Evolutionary conservation across 2,329 filamentous ascomycete species (phyloP).

Genomic region (Nothophoma quercina): DNA sequence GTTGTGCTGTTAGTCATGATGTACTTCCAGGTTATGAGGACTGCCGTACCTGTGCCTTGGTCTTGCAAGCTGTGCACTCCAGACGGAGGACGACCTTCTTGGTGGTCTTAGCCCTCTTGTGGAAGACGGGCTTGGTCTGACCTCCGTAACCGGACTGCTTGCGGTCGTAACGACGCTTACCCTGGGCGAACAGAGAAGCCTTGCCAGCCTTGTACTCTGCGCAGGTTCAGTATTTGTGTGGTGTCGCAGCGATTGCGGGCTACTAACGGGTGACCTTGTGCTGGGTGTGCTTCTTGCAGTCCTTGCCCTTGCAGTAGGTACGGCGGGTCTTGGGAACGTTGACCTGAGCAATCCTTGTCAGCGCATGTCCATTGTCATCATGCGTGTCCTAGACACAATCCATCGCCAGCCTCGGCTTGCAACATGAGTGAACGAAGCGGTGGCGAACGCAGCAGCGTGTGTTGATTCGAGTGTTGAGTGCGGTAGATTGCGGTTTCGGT

Average conservation of each 20-base stretch:
- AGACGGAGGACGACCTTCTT: conserved; percentile 99
- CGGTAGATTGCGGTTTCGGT: not conserved
- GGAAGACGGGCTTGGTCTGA: conserved; percentile 99
- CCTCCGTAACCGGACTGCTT: conserved; percentile 99
- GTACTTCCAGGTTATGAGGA: too few relatives aligned
- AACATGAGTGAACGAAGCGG: conserved; percentile 24
- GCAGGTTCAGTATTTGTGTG: conserved; percentile 34
- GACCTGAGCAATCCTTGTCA: conserved; percentile 65
- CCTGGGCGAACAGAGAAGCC: conserved; percentile 95
- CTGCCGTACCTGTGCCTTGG: conserved; percentile 46
- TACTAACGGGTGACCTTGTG: conserved; percentile 49
- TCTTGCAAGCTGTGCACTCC: conserved; percentile 95
- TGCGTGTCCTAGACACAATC: conserved; percentile 14
- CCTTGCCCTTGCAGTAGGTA: conserved; percentile 97
- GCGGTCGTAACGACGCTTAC: conserved; percentile 91
- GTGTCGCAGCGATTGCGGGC: conserved; percentile 3
- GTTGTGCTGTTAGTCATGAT: conserved; percentile 62
- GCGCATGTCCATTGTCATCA: conserved; percentile 17
- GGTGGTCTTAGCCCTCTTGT: conserved; percentile 99
- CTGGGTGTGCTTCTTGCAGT: conserved; percentile 70
- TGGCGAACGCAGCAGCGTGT: conserved; percentile 1
- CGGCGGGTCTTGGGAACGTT: conserved; percentile 98
- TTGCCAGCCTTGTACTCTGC: conserved; percentile 92
- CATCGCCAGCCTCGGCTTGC: conserved; percentile 13
- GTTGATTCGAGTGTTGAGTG: not conserved